Evolutionary conservation across 495 filamentous ascomycete genomes (phyloP).

Genomic region (Friedmanniomyces simplex): DNA sequence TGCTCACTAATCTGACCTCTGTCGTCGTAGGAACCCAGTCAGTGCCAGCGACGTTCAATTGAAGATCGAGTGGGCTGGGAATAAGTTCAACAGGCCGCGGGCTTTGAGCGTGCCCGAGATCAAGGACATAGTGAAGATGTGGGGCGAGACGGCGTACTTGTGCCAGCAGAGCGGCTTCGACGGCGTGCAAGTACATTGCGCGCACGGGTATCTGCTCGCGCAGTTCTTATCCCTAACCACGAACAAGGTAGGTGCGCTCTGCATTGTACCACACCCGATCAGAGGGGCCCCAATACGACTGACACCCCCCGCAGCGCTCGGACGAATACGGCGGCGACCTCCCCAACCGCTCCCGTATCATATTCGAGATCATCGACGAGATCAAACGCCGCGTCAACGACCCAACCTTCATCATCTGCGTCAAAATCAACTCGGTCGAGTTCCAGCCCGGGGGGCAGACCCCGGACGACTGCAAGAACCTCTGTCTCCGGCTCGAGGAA

Average conservation of each 20-base stretch:
- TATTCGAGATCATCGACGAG: conserved; percentile 28
- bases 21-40: conserved; percentile 12
- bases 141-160: conserved; percentile 18
- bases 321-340: conserved; percentile 30
- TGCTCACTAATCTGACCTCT: no score
- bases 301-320: conserved; percentile 5
- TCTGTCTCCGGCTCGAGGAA: conserved; percentile 46
- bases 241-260: conserved; percentile 19
- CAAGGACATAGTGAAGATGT: conserved; percentile 18
- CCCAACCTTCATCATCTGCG: conserved; percentile 45
- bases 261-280: neutral
- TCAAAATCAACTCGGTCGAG: conserved; percentile 60
- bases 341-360: conserved; percentile 27
- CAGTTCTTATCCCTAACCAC: conserved; percentile 30
- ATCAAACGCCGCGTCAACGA: conserved; percentile 18
- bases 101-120: conserved; percentile 15
- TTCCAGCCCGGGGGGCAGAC: conserved; percentile 52
- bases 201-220: conserved; percentile 31
- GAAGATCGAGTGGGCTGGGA: conserved; percentile 21
- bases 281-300: neutral
- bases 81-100: conserved; percentile 21
- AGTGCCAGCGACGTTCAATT: conserved; percentile 23
- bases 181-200: conserved; percentile 24
- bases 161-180: conserved; percentile 24
- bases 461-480: conserved; percentile 41